These are phyloP conservation scores for Skeletonema menzelii DNA, from an alignment of 108 stramenopile genomes.

Conservation along the genomic window DNA sequence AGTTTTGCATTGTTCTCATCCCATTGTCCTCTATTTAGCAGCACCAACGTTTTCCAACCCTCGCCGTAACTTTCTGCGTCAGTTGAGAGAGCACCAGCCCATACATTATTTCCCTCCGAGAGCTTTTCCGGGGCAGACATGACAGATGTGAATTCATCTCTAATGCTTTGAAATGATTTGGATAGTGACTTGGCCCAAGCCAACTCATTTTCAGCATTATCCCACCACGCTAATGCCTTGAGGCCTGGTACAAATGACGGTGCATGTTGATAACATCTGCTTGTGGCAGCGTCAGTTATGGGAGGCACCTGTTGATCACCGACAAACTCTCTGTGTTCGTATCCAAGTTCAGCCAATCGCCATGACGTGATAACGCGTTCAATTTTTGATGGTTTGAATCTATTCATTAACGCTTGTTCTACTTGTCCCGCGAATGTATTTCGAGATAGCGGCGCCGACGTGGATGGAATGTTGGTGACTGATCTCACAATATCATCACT, in stretches of 20 bases:
- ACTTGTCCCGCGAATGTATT: slow-evolving; percentile 76
- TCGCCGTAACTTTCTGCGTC: slow-evolving; percentile 79
- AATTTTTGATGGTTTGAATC: slow-evolving; percentile 51
- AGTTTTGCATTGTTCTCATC: slow-evolving; percentile 74
- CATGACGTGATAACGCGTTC: slow-evolving; percentile 71
- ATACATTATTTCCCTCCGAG: slow-evolving; percentile 80
- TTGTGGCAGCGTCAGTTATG: slow-evolving; percentile 28
- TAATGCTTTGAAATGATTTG: slow-evolving; percentile 57
- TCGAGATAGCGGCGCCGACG: slow-evolving; percentile 49
- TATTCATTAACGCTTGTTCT: slow-evolving; percentile 59
- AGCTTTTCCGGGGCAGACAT: slow-evolving; percentile 54
- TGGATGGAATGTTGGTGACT: slow-evolving; percentile 37
- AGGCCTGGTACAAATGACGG: slow-evolving; percentile 84
- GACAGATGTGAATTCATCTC: slow-evolving; percentile 77
- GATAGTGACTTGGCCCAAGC: slow-evolving; percentile 67
- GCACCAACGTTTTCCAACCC: slow-evolving; percentile 91
- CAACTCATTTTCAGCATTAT: slow-evolving; percentile 40
- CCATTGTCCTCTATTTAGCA: slow-evolving; percentile 93
- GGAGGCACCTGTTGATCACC: slow-evolving; percentile 48
- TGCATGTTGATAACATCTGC: slow-evolving; percentile 67
- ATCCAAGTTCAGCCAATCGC: slow-evolving; percentile 68
- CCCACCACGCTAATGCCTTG: slow-evolving; percentile 69
- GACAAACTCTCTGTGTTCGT: slow-evolving; percentile 75
- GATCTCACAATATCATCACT: slow-evolving; percentile 10
- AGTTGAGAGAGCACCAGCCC: slow-evolving; percentile 81